Evolutionary conservation across 768 basidiomycete genomes (phyloP).

Genomic region (Termitomyces sp.): DNA sequence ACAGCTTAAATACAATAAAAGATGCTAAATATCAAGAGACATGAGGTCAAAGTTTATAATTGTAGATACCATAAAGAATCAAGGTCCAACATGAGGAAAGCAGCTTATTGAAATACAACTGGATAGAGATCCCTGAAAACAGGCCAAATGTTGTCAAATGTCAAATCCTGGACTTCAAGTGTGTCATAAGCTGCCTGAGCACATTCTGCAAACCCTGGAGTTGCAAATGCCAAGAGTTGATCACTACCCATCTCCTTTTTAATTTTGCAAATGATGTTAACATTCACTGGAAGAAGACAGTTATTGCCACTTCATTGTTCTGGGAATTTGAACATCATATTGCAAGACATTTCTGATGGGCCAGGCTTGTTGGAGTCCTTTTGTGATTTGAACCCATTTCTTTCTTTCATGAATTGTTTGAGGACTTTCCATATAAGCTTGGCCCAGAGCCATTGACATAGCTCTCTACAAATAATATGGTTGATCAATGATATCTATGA

Average conservation of each 20-base stretch:
- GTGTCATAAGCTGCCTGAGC: not conserved
- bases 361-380: not conserved
- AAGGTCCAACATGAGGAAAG: not conserved
- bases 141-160: not conserved
- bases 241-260: constrained; percentile 13
- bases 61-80: not conserved
- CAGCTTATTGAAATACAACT: not conserved
- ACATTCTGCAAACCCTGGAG: constrained; percentile 21
- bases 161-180: not conserved
- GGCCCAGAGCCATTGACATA: not conserved
- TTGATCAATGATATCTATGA: too few species aligned
- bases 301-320: too few species aligned
- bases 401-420: constrained; percentile 7
- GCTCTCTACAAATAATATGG: not conserved
- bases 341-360: not conserved
- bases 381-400: constrained; percentile 26
- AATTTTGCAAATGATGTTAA: constrained; percentile 22
- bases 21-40: not conserved
- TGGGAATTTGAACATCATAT: not conserved
- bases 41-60: not conserved
- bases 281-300: constrained; percentile 5
- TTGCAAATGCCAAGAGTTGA: not conserved
- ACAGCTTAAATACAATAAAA: not conserved
- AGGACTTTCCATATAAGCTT: not conserved
- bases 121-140: not conserved